These are phyloP conservation scores for Magnusiomyces ingens DNA, from an alignment of 1,139 yeast species.

Conservation along the genomic window DNA sequence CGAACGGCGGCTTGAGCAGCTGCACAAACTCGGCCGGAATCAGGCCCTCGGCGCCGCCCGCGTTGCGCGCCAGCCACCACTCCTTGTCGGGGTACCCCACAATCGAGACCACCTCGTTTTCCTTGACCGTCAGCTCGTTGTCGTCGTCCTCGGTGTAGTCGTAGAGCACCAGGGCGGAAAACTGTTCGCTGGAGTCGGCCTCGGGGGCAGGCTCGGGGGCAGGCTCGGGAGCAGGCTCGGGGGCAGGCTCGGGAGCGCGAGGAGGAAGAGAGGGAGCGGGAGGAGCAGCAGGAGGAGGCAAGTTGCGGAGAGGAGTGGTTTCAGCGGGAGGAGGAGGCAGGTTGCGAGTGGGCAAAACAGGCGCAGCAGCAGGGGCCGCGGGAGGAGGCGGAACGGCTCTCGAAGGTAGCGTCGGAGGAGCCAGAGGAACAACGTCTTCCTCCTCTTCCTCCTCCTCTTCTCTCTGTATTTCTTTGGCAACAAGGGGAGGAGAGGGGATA, in stretches of 20 bases:
- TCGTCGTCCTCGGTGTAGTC: slow-evolving; percentile 70
- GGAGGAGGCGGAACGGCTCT: slow-evolving; percentile 9
- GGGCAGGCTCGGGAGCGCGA: slow-evolving; percentile 12
- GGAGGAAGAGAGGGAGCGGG: slow-evolving; percentile 13
- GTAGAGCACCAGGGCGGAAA: slow-evolving; percentile 48
- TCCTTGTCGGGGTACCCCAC: slow-evolving; percentile 68
- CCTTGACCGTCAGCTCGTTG: slow-evolving; percentile 59
- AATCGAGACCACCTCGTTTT: slow-evolving; percentile 58
- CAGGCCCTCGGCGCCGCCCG: slow-evolving; percentile 57
- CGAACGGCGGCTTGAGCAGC: slow-evolving; percentile 40
- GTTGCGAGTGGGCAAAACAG: slow-evolving; percentile 4
- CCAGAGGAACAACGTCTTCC: slow-evolving; percentile 12
- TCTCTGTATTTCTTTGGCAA: slow-evolving; percentile 15
- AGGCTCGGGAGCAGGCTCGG: slow-evolving; percentile 14
- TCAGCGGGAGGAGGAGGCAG: slow-evolving; percentile 8
- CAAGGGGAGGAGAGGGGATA: slow-evolving; percentile 6
- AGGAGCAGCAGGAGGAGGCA: slow-evolving; percentile 6
- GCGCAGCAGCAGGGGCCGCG: slow-evolving; percentile 3
- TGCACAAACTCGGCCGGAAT: slow-evolving; percentile 70
- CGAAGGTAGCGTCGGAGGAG: slow-evolving; percentile 8
- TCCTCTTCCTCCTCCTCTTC: slow-evolving; percentile 17
- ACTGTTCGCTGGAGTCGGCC: slow-evolving; percentile 17
- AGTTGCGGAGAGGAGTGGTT: neutral
- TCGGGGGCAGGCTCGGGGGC: slow-evolving; percentile 16
- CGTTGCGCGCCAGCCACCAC: slow-evolving; percentile 76